phyloP scores from a whole-genome alignment of 805 yeast genomes.

The Torulaspora delbrueckii region DNA sequence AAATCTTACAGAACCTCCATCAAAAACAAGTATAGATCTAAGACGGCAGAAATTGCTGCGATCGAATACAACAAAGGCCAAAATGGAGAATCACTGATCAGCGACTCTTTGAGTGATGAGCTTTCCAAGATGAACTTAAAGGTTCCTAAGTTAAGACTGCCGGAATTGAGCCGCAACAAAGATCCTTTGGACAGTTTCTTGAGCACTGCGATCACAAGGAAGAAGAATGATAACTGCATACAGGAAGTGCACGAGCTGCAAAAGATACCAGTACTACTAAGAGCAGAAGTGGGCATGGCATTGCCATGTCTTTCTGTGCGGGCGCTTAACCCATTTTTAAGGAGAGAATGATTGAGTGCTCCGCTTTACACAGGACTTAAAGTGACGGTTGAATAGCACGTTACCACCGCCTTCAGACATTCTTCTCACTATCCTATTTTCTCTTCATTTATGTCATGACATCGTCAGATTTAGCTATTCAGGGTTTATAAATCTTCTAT shows the following conservation, averaged over 20 bases:
- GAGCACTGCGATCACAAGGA: conserved; percentile 50
- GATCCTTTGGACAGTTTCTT: conserved; percentile 54
- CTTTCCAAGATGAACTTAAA: conserved; percentile 47
- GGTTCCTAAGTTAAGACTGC: conserved; percentile 42
- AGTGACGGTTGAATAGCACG: background rate
- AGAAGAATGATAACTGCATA: conserved; percentile 57
- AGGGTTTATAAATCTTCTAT: background rate
- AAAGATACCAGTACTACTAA: conserved; percentile 75
- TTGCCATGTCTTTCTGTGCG: conserved; percentile 91
- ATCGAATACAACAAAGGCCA: conserved; percentile 32
- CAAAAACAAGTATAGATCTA: conserved; percentile 69
- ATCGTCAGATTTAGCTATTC: background rate
- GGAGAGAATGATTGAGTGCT: conserved; percentile 12
- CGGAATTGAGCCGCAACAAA: conserved; percentile 24
- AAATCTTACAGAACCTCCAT: conserved; percentile 72
- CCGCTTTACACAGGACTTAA: background rate
- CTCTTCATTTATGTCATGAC: conserved; percentile 1
- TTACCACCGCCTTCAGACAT: background rate
- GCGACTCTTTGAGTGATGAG: conserved; percentile 45
- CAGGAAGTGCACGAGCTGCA: conserved; percentile 79
- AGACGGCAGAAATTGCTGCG: conserved; percentile 67
- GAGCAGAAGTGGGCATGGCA: conserved; percentile 94
- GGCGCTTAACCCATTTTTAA: conserved; percentile 76
- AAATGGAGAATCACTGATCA: conserved; percentile 24
- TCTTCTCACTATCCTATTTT: background rate